These are phyloP conservation scores for Climacium dendroides DNA, from an alignment of 225 moss, liverwort and hornwort species.

Conservation along the genomic window DNA sequence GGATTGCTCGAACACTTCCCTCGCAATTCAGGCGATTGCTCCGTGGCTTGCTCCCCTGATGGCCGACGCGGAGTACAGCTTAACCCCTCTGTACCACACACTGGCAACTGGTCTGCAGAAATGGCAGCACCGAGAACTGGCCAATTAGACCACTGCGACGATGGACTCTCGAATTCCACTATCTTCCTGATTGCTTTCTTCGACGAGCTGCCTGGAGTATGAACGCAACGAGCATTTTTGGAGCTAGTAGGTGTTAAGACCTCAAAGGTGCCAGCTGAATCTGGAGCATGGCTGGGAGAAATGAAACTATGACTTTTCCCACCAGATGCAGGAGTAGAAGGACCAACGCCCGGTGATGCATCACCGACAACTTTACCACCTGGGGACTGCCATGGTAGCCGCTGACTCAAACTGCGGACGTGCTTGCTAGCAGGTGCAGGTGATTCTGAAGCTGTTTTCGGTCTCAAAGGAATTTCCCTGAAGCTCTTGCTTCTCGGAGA, in stretches of 20 bases:
- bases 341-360: constrained; percentile 1
- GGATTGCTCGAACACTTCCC: neutral
- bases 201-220: constrained; percentile 28
- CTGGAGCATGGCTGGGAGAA: constrained; percentile 26
- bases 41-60: neutral
- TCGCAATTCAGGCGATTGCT: neutral
- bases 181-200: constrained; percentile 29
- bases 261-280: constrained; percentile 29
- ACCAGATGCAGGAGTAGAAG: constrained; percentile 6
- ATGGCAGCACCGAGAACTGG: constrained; percentile 39
- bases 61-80: neutral
- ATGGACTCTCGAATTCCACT: constrained; percentile 36
- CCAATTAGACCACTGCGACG: constrained; percentile 49
- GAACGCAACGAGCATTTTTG: neutral
- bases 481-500: constrained; percentile 34
- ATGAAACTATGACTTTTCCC: neutral
- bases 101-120: constrained; percentile 5
- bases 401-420: constrained; percentile 12
- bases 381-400: constrained; percentile 30
- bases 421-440: constrained; percentile 10
- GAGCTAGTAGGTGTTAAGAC: constrained; percentile 21
- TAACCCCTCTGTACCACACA: neutral
- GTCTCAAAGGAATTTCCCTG: constrained; percentile 4
- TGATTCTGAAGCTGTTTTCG: constrained; percentile 7
- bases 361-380: neutral